Conservation (phyloP, 1,284 basidiomycete genomes). For the Pyrrhoderma noxium region DNA sequence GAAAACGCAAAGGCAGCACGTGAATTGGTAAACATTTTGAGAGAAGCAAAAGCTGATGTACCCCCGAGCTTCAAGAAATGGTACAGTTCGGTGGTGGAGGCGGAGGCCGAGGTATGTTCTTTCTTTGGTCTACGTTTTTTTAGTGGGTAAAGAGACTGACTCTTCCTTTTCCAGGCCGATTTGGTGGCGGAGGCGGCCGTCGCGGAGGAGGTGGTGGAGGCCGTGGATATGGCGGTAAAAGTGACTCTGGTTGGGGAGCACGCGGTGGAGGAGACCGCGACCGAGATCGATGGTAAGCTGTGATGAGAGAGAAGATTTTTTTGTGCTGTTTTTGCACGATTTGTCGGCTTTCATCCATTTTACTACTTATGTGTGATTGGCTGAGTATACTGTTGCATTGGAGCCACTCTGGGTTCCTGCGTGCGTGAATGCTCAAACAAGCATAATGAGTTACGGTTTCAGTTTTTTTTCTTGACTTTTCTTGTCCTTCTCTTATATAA, state of each 20-base stretch:
- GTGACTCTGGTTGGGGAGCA: constrained; percentile 34
- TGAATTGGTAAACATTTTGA: constrained; percentile 83
- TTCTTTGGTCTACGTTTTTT: constrained; percentile 6
- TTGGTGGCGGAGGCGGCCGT: constrained; percentile 45
- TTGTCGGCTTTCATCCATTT: too few species aligned
- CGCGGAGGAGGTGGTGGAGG: constrained; percentile 41
- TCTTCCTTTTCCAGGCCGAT: constrained; percentile 40
- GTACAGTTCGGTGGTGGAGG: constrained; percentile 75
- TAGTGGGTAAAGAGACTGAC: constrained; percentile 8
- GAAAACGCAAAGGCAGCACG: constrained; percentile 93
- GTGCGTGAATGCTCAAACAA: too few species aligned
- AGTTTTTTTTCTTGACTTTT: too few species aligned
- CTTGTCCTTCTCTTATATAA: too few species aligned
- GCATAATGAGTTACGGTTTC: too few species aligned
- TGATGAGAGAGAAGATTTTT: background rate
- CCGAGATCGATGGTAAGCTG: constrained; percentile 12
- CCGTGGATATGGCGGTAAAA: constrained; percentile 31
- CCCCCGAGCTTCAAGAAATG: constrained; percentile 94
- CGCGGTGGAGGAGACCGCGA: constrained; percentile 23
- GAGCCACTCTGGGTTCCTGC: too few species aligned
- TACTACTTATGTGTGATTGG: too few species aligned
- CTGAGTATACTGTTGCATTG: too few species aligned
- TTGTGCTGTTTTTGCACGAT: background rate
- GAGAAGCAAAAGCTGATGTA: constrained; percentile 84
- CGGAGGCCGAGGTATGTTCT: constrained; percentile 59